A percentile compares a stretch with the other conserved stretches of the same genome.
These are phyloP conservation scores for Linum trigynum DNA, from an alignment of 345 rosid genomes.

Conservation along the genomic window DNA sequence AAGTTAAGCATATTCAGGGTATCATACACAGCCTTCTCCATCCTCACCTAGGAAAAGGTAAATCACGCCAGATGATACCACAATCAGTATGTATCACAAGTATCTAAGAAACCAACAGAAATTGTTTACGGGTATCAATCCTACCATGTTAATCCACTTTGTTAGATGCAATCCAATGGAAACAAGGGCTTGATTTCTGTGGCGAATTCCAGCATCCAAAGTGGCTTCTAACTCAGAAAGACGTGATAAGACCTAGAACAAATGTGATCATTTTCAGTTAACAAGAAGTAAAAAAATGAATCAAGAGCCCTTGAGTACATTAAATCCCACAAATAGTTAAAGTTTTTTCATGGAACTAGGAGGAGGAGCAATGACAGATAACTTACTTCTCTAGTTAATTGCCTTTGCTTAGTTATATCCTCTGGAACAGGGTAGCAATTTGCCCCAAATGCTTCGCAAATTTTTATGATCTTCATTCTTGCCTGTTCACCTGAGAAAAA, in stretches of 20 bases:
- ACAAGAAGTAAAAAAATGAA: neutral
- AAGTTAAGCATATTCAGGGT: conserved; percentile 88
- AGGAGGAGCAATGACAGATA: conserved; percentile 1
- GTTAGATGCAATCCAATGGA: conserved; percentile 60
- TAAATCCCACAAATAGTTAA: neutral
- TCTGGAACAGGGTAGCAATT: conserved; percentile 94
- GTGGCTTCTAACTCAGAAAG: conserved; percentile 95
- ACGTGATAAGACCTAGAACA: conserved; percentile 59
- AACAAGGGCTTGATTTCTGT: conserved; percentile 60
- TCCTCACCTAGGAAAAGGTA: conserved; percentile 49
- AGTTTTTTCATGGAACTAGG: neutral
- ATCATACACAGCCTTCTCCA: conserved; percentile 88
- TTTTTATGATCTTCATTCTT: conserved; percentile 66
- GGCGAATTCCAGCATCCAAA: conserved; percentile 77
- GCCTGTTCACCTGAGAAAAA: conserved; percentile 99
- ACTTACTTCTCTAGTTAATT: conserved; percentile 86
- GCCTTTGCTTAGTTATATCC: conserved; percentile 77
- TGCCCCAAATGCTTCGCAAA: conserved; percentile 96
- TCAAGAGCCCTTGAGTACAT: neutral
- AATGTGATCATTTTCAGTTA: conserved; percentile 6
- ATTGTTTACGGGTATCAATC: conserved; percentile 6
- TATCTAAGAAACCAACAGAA: neutral
- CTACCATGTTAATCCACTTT: conserved; percentile 78
- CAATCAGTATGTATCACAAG: conserved; percentile 1
- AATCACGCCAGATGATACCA: neutral